Evolutionary conservation across 148 eudicot species (phyloP), one percentile per base, ranked within the genome.

Genomic region (Pouteria glomerata): DNA sequence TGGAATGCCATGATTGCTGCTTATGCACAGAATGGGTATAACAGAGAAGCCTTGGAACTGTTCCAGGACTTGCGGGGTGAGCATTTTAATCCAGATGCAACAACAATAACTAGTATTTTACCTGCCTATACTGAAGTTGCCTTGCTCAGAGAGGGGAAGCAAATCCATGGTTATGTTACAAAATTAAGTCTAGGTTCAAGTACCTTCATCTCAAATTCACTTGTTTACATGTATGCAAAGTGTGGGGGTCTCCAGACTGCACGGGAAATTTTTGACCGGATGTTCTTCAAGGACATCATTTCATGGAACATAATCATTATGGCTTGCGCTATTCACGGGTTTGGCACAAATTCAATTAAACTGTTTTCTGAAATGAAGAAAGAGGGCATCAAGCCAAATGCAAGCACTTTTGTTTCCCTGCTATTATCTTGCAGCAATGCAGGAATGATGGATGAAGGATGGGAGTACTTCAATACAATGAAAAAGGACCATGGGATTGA

Each of bases 281-380:
- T 84, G 55, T 16, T 30, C 47, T 57, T 35, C 14, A 90, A 85
- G 83, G 89, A 93, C 82, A 64, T 88, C 51, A 72, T 88, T 69
- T 83, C 94, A 18, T 90, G 98, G 98, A 90, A 93, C 82, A 82
- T 92, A 15, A 77, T 93, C 42, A 88, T 90, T 47, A 84, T 86
- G 88, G 92, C 86, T 39, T 86, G 83, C 77, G 91, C 89, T 14
- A 79, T 88, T 60, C 90, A 93, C 63, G 92, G 98, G 13, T 81
- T 66, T 66, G 91, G 86, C 30, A 58, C 70, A 69, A 77, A 45
- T 31, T 84, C 91, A 3, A 34, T 82, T 31, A 70, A 56, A n/a
- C 55, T 88, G 55, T 93, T 88, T 81, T 81, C 74, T n/a, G 52
- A 74, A 61, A 90, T 93, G 98, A 70, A 37, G 57, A 69, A 61